Evolutionary conservation across 352 stramenopile genomes (phyloP).

Genomic region (Phytophthora litchii): DNA sequence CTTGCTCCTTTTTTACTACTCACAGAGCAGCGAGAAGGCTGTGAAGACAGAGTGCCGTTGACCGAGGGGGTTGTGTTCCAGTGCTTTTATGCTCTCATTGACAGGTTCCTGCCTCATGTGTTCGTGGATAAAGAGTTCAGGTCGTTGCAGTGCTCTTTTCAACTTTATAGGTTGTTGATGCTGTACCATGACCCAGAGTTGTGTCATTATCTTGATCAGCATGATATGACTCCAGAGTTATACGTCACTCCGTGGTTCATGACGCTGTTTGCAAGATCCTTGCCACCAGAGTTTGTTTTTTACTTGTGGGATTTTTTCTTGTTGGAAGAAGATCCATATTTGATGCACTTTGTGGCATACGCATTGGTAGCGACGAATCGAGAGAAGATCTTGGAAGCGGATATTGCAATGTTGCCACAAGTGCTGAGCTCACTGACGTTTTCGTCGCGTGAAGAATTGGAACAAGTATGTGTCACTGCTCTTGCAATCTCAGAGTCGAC

Average conservation of each 20-base stretch:
- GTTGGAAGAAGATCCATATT: conserved; percentile 85
- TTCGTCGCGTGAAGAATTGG: conserved; percentile 53
- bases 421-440: conserved; percentile 83
- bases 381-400: conserved; percentile 60
- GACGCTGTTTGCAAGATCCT: conserved; percentile 90
- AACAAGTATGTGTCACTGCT: conserved; percentile 59
- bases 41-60: conserved; percentile 41
- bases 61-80: conserved; percentile 82
- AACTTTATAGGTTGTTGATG: conserved; percentile 90
- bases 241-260: conserved; percentile 96
- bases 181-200: conserved; percentile 92
- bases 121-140: conserved; percentile 91
- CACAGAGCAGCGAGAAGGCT: conserved; percentile 28
- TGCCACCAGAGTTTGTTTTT: conserved; percentile 78
- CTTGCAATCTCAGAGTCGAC: conserved; percentile 67
- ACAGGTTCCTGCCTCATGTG: conserved; percentile 87
- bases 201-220: conserved; percentile 87
- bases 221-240: conserved; percentile 92
- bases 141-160: conserved; percentile 92
- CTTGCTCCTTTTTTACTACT: conserved; percentile 92
- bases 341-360: conserved; percentile 91
- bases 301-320: conserved; percentile 93
- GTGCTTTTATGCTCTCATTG: conserved; percentile 90
- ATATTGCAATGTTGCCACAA: conserved; percentile 81
- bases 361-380: conserved; percentile 74